phyloP scores from a whole-genome alignment of 2,329 filamentous ascomycete genomes.

The Cordyceps cateniannulata region DNA sequence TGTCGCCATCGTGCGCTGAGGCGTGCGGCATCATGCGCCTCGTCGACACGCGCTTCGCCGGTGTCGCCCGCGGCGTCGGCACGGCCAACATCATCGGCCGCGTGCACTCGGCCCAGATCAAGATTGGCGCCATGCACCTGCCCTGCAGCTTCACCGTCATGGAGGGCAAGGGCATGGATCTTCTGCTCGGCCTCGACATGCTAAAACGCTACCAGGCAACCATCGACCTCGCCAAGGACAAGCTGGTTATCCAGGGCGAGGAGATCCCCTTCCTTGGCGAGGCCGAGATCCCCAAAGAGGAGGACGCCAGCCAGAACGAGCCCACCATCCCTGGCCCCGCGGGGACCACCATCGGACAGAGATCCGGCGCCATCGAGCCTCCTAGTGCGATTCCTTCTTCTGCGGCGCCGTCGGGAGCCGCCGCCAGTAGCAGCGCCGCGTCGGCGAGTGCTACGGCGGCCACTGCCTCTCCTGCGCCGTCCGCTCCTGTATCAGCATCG shows the following conservation, averaged over 20 bases:
- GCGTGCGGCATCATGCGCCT: constrained; percentile 93
- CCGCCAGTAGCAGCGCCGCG: constrained; percentile 15
- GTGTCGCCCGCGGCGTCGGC: constrained; percentile 87
- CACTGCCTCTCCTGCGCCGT: not conserved
- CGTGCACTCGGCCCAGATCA: constrained; percentile 92
- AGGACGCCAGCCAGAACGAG: constrained; percentile 70
- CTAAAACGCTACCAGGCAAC: constrained; percentile 90
- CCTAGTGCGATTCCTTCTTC: constrained; percentile 19
- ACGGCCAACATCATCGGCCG: constrained; percentile 92
- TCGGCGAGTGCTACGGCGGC: constrained; percentile 10
- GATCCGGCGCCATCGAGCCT: constrained; percentile 65
- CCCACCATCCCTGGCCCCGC: constrained; percentile 79
- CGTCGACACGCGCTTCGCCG: constrained; percentile 85
- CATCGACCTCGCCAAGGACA: constrained; percentile 81
- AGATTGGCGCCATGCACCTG: constrained; percentile 79
- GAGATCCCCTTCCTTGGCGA: constrained; percentile 88
- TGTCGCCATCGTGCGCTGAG: constrained; percentile 90
- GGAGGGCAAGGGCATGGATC: constrained; percentile 95
- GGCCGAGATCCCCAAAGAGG: constrained; percentile 86
- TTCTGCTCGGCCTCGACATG: constrained; percentile 93
- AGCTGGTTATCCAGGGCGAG: constrained; percentile 79
- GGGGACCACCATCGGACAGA: constrained; percentile 81
- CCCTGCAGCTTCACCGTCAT: constrained; percentile 98
- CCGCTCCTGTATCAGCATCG: constrained; percentile 18
- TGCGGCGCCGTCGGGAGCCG: constrained; percentile 20